Evolutionary conservation across 2,329 filamentous ascomycete genomes (phyloP), one percentile per base, ranked within the genome.

Genomic region (Claviceps pusilla): DNA sequence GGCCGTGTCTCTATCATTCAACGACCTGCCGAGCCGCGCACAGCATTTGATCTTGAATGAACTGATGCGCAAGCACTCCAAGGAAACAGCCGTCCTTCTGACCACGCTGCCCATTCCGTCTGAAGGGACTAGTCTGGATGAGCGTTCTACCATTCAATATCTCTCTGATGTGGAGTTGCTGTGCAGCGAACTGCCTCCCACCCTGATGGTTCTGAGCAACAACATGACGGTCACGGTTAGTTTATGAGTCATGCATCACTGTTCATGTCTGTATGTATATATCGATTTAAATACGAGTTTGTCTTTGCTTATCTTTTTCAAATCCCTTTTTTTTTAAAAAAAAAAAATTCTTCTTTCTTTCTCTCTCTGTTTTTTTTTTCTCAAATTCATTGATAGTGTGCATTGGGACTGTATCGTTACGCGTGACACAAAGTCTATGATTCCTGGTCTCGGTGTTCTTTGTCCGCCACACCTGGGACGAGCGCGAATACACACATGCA

Each of bases 1-100:
- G 52, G 76, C 79, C 3, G 68, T 88, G 3, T 78, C 87, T 0
- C 72, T 94, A 2, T 88, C 83, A 2, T 95, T 95, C 73, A 94
- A 95, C 61, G 87, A 94, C 63, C 72, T 95, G 4, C 88, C 89
- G 0, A 87, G 85, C 61, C 81, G 87, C 16, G 88, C 88, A 2
- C 89, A 94, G 65, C 87, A 95, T 66, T 70, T 94, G 41, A 90
- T 95, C 33, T 70, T 95, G 16, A 95, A 95, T 65, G 88, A 95
- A 66, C 71, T 94, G 59, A 89, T 95, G 72, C 74, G 77, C 3
- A 75, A 76, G 56, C 73, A 88, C 57, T 87, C 84, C 59, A 66
- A 67, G 43, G 76, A 86, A 24, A 88, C 89, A 1, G 87, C 87
- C 0, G 87, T 94, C 0, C 69, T 93, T 16, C 84, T 95, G 60